Evolutionary conservation across 164 flowering plant species (phyloP).

Genomic region (Euptelea pleiosperma): DNA sequence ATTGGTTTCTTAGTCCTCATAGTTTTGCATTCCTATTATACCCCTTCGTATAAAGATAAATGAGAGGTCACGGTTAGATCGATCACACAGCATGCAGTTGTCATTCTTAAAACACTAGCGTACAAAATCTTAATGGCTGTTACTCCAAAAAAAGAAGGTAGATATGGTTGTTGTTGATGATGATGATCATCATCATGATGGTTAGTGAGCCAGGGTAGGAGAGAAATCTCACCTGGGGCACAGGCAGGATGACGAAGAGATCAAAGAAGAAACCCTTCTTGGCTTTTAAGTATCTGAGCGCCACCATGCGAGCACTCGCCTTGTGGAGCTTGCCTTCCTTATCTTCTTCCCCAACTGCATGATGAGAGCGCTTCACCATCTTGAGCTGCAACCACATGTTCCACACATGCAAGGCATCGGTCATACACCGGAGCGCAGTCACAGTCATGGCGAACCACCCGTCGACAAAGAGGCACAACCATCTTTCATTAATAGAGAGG

Average conservation of each 20-base stretch:
- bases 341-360: constrained; percentile 15
- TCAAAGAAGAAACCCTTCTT: constrained; percentile 72
- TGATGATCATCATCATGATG: background rate
- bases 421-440: constrained; percentile 83
- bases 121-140: too few relatives aligned
- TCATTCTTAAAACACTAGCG: too few relatives aligned
- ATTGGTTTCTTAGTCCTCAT: too few relatives aligned
- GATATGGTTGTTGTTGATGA: background rate
- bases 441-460: constrained; percentile 93
- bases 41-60: too few relatives aligned
- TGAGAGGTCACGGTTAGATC: too few relatives aligned
- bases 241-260: constrained; percentile 81
- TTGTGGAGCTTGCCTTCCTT: background rate
- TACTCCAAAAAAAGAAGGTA: too few relatives aligned
- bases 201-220: background rate
- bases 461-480: constrained; percentile 83
- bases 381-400: constrained; percentile 87
- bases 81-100: too few relatives aligned
- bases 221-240: constrained; percentile 65
- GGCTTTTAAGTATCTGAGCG: constrained; percentile 48
- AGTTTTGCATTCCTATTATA: too few relatives aligned
- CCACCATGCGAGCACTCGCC: constrained; percentile 21
- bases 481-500: constrained; percentile 67
- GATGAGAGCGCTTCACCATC: constrained; percentile 34
- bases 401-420: constrained; percentile 76